A percentile compares a stretch with the other conserved stretches of the same genome.
Evolutionary conservation across 2,329 filamentous ascomycete species (phyloP).

Genomic region (Fusarium sp.): DNA sequence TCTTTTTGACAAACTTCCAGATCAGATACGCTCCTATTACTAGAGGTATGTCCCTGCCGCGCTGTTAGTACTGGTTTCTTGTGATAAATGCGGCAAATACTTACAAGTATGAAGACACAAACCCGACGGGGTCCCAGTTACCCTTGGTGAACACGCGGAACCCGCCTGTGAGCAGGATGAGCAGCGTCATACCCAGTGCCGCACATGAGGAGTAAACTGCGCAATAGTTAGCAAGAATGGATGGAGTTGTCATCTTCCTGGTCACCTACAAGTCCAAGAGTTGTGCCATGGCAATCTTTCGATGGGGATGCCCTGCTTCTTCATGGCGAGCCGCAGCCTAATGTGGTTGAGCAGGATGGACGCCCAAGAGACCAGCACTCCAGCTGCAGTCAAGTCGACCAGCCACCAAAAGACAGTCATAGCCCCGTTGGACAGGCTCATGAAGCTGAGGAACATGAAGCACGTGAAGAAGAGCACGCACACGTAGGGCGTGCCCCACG

Average conservation of each 20-base stretch:
- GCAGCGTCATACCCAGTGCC: conserved; percentile 68
- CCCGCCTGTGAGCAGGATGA: conserved; percentile 76
- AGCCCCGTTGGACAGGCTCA: conserved; percentile 66
- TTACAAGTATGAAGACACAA: conserved; percentile 72
- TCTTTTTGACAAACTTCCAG: conserved; percentile 75
- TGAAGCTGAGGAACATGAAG: conserved; percentile 69
- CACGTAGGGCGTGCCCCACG: conserved; percentile 70
- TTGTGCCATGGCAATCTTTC: conserved; percentile 70
- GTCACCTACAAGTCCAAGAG: conserved; percentile 66
- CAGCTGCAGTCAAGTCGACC: conserved; percentile 69
- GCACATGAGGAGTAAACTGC: conserved; percentile 70
- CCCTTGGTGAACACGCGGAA: conserved; percentile 71
- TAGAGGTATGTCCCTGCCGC: conserved; percentile 66
- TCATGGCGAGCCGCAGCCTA: conserved; percentile 64
- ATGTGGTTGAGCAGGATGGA: conserved; percentile 70
- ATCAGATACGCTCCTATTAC: conserved; percentile 66
- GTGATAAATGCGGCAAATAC: conserved; percentile 39
- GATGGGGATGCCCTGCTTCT: conserved; percentile 63
- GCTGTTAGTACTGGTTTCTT: conserved; percentile 19
- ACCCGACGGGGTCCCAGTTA: conserved; percentile 66
- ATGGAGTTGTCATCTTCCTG: fast-evolving
- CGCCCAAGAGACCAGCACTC: conserved; percentile 72
- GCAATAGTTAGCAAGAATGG: not conserved
- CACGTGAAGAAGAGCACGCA: conserved; percentile 64
- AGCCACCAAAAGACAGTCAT: conserved; percentile 75